Percentiles rank a stretch among this genome's conserved stretches.
These are phyloP conservation scores for Sesbania bispinosa DNA, from an alignment of 306 rosid genomes.

Conservation along the genomic window DNA sequence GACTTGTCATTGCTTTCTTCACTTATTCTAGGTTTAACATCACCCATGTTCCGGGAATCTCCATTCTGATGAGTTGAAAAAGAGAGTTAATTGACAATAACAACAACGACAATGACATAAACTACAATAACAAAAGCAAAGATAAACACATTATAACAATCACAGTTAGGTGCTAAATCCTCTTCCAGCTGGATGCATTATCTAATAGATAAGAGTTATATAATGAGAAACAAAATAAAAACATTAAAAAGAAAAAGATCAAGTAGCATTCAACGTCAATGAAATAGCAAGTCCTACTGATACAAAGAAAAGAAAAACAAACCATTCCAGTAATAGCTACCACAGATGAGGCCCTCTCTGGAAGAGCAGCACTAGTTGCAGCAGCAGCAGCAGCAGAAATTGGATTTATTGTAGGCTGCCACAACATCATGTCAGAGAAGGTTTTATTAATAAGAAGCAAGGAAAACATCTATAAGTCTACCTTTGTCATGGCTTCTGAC, in stretches of 20 bases:
- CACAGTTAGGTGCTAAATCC: neutral
- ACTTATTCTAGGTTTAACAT: constrained; percentile 87
- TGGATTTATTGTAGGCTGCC: constrained; percentile 77
- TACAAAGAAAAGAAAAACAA: constrained; percentile 35
- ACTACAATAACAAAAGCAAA: neutral
- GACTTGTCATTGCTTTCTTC: constrained; percentile 97
- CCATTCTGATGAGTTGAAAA: constrained; percentile 64
- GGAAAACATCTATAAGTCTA: constrained; percentile 26
- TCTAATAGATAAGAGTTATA: neutral
- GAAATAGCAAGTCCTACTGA: neutral
- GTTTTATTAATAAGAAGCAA: neutral
- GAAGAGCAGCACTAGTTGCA: constrained; percentile 63
- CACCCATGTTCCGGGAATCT: constrained; percentile 79
- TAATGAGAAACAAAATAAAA: neutral
- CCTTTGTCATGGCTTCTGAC: constrained; percentile 83
- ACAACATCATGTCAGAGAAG: constrained; percentile 20
- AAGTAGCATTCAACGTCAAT: neutral
- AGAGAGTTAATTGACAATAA: neutral
- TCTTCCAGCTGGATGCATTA: neutral
- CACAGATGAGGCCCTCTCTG: constrained; percentile 69
- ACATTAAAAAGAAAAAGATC: neutral
- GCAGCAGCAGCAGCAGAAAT: constrained; percentile 75
- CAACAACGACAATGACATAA: too few relatives aligned
- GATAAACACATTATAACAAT: neutral
- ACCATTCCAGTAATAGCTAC: constrained; percentile 85